Evolutionary conservation across 2,329 filamentous ascomycete genomes (phyloP), one percentile per base, ranked within the genome.

Genomic region (Cercospora beticola): DNA sequence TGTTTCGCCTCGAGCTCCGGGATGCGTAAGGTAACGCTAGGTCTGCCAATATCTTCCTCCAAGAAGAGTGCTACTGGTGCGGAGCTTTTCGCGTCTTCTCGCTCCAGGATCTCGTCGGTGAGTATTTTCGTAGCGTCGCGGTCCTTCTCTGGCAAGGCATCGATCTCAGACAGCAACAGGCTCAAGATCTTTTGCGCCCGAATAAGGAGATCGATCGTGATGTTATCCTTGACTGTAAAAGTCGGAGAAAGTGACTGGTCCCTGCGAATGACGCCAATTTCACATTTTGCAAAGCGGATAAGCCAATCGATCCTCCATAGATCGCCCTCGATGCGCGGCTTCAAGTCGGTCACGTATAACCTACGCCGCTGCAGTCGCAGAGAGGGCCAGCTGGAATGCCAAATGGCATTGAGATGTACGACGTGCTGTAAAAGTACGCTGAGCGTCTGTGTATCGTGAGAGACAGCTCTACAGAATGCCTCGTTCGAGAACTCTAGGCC

Each of bases 1-100:
- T 68, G 66, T 49, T 65, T 68, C 8, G 66, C 66, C 28, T 62
- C 62, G n/a, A 64, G 57, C 26, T 68, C 66, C 18, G 66, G 66
- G n/a, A 68, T 46, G 21, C 57, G 62, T 7, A 65, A 57, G 3
- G 61, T 65, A 6, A 68, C 66, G 36, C 33, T 57, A 10, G 62
- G 61, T 31, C 66, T 52, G 7, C 62, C 62, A 18, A 61, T 65
- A 9, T 68, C 43, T 36, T 65, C 62, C 28, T 59, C 36, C 5
- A 56, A 7, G 8, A 43, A 33, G 30, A 26, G 43, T 9, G 54
- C 40, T 18, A 65, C 18, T 4, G 54, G 36, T 8, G 10, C 16
- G 36, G 16, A 52, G n/a, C 16, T 18, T 12, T 56, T 14, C 23
- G 54, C 18, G n/a, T 56, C 26, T 3, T 62, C 31, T 12, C 66